Percentiles rank a stretch among this genome's conserved stretches.
Evolutionary conservation across 306 rosid species (phyloP).

Genomic region (Glycine soja): DNA sequence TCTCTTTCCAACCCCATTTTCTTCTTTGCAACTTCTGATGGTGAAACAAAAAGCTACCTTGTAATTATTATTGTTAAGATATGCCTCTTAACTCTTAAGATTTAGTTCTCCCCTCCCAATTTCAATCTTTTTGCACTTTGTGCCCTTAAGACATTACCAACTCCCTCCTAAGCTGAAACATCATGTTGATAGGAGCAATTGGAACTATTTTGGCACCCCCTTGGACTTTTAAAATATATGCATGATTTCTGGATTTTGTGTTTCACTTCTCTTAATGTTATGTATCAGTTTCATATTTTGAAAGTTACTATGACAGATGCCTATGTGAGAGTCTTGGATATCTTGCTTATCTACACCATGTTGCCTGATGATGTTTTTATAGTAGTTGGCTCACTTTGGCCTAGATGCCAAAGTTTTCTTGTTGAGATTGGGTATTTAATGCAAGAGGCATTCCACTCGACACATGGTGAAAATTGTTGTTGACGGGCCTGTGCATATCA

Average conservation of each 20-base stretch:
- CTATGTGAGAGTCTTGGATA: slow-evolving; percentile 54
- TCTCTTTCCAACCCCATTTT: too few relatives aligned
- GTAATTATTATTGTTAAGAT: slow-evolving; percentile 7
- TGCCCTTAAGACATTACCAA: slow-evolving; percentile 44
- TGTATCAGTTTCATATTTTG: slow-evolving; percentile 54
- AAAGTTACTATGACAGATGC: slow-evolving; percentile 49
- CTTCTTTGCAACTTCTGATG: slow-evolving; percentile 30
- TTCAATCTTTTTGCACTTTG: slow-evolving; percentile 64
- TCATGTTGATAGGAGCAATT: slow-evolving; percentile 69
- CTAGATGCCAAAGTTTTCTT: slow-evolving; percentile 39
- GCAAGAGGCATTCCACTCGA: slow-evolving; percentile 44
- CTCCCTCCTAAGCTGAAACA: slow-evolving; percentile 40
- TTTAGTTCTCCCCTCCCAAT: slow-evolving; percentile 48
- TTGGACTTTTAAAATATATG: slow-evolving; percentile 64
- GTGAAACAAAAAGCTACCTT: slow-evolving; percentile 7
- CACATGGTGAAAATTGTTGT: slow-evolving; percentile 26
- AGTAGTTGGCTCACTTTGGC: slow-evolving; percentile 57
- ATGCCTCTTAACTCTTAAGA: slow-evolving; percentile 26
- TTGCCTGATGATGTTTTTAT: slow-evolving; percentile 69
- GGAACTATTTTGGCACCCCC: slow-evolving; percentile 74
- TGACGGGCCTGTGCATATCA: slow-evolving; percentile 39
- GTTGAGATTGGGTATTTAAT: slow-evolving; percentile 42
- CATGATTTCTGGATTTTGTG: slow-evolving; percentile 65
- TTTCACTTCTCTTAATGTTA: slow-evolving; percentile 53
- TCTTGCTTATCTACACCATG: slow-evolving; percentile 63